These are phyloP conservation scores for Panicum virgatum DNA, from an alignment of 202 grass and related monocot genomes.

Conservation along the genomic window DNA sequence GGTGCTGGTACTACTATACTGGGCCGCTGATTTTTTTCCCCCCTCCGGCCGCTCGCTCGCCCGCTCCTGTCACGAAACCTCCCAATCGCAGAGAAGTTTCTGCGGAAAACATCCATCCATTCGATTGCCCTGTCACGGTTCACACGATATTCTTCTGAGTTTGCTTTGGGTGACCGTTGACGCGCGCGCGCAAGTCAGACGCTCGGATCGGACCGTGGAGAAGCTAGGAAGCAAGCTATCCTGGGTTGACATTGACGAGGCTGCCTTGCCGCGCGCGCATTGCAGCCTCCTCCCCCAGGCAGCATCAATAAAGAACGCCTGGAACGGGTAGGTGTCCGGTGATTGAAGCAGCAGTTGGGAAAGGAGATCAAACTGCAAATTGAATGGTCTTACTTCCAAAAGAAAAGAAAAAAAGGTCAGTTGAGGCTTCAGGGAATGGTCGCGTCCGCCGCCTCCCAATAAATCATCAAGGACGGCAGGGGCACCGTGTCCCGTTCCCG, in stretches of 20 bases:
- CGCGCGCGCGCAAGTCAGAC: not conserved
- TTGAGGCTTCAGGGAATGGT: not conserved
- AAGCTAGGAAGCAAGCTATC: too few relatives aligned
- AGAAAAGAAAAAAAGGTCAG: too few relatives aligned
- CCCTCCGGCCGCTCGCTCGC: too few relatives aligned
- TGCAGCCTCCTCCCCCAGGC: not conserved
- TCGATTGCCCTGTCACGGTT: too few relatives aligned
- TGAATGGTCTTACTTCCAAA: too few relatives aligned
- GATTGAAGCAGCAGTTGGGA: not conserved
- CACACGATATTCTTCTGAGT: too few relatives aligned
- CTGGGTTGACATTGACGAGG: not conserved
- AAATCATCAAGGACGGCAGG: not conserved
- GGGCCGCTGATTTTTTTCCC: too few relatives aligned
- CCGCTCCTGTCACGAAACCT: not conserved
- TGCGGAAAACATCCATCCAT: not conserved
- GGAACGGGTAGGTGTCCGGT: not conserved
- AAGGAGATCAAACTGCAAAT: not conserved
- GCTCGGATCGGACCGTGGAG: not conserved
- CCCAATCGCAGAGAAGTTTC: conserved; percentile 29
- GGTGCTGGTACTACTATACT: too few relatives aligned
- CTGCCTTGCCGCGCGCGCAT: conserved; percentile 18
- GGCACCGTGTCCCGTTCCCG: not conserved
- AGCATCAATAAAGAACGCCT: not conserved
- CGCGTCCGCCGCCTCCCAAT: not conserved
- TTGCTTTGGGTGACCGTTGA: conserved; percentile 18